These are phyloP conservation scores for Petunia hybrid DNA, from an alignment of 305 asterid genomes.

Conservation along the genomic window DNA sequence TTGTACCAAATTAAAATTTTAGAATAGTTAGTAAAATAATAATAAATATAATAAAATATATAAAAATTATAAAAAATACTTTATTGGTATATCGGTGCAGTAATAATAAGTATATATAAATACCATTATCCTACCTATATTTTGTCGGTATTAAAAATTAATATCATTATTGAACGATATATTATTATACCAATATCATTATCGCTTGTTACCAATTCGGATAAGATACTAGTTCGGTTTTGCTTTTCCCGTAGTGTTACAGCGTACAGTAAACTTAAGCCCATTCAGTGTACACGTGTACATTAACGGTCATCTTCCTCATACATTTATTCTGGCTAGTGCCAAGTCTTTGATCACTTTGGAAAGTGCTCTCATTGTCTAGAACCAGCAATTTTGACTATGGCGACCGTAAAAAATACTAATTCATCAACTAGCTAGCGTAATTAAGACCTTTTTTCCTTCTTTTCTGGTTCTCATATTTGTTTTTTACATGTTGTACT, in stretches of 20 bases:
- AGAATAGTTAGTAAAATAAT: no score
- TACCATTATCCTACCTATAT: no score
- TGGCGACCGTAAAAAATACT: background rate
- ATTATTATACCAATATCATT: no score
- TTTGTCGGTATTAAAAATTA: no score
- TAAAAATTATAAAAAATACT: no score
- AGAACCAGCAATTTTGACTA: background rate
- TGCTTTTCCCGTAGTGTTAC: background rate
- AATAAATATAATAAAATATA: no score
- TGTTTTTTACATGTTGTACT: background rate
- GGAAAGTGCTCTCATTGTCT: constrained; percentile 7
- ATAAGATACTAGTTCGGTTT: no score
- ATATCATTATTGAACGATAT: no score
- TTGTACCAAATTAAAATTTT: no score
- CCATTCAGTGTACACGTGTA: constrained; percentile 26
- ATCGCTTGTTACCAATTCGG: no score
- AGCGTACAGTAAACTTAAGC: background rate
- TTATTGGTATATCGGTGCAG: no score
- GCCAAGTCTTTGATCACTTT: constrained; percentile 13
- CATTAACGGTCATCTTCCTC: background rate
- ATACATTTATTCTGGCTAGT: background rate
- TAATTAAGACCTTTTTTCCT: background rate
- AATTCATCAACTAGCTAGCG: background rate
- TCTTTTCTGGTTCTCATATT: background rate
- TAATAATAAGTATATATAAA: no score